Evolutionary conservation across 139 green algal genomes (phyloP).

Genomic region (Raphidocelis subcapitata): DNA sequence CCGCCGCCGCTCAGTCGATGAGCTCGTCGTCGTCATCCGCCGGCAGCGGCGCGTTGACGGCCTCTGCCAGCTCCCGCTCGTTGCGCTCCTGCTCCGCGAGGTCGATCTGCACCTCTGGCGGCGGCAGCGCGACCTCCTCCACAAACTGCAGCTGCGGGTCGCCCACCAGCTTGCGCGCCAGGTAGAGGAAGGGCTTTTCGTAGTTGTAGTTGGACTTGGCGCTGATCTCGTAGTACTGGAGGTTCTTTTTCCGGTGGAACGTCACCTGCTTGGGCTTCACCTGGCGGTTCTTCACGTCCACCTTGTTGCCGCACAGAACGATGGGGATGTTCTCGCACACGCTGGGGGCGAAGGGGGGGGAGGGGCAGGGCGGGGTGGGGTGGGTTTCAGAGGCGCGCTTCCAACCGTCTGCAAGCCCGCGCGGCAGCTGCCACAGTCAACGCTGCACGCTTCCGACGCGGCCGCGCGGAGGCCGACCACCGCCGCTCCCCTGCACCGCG

Average conservation of each 20-base stretch:
- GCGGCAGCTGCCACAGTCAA: neutral
- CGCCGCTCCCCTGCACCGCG: too few relatives aligned
- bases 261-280: constrained; percentile 99
- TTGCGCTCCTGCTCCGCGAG: constrained; percentile 83
- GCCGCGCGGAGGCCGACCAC: too few relatives aligned
- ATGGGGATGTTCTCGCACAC: constrained; percentile 99
- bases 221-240: constrained; percentile 99
- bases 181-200: constrained; percentile 99
- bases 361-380: too few relatives aligned
- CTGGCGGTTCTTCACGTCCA: constrained; percentile 99
- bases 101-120: constrained; percentile 94
- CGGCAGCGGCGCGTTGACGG: constrained; percentile 58
- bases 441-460: neutral
- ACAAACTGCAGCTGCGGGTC: constrained; percentile 96
- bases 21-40: constrained; percentile 73
- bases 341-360: constrained; percentile 29
- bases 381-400: too few relatives aligned
- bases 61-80: constrained; percentile 58
- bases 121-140: constrained; percentile 88
- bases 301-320: constrained; percentile 99
- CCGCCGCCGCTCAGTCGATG: constrained; percentile 35
- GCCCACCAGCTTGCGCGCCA: constrained; percentile 97
- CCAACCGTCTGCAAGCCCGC: neutral
- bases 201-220: constrained; percentile 99
- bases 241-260: constrained; percentile 99